Base-by-base conservation (phyloP, 2,329 filamentous ascomycete genomes). In the Scolecobasidium constrictum region DNA sequence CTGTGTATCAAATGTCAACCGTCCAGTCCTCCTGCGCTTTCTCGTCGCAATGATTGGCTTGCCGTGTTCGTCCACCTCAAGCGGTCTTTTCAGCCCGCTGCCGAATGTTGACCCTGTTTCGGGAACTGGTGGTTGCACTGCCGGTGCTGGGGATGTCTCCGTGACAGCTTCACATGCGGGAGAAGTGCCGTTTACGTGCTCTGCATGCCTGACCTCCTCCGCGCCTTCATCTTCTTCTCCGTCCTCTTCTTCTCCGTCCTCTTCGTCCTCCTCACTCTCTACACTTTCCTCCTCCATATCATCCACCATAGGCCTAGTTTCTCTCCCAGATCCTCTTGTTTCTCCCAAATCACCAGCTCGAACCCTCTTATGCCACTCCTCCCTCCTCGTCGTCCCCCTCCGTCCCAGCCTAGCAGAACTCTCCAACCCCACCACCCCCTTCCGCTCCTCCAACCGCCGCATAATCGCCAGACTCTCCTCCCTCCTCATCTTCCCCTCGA, bases 401-500 rank as follows among this genome's bases (percentile, higher is more conserved):
- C 81, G 77, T 1, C 88, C 88, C 6, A 96, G 64, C 45, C 78
- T 77, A 50, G 77, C 84, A 41, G 82, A 84, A 58, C 86, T 94
- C 45, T 78, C 72, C 47, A 94, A 81, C 16, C 86, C 66, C 48
- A 75, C 85, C 55, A 83, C 87, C 43, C 17, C 35, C 23, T 42
- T 26, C 3, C 77, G 73, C 47, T 77, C 72, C 15, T 85, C 84
- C 19, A 98, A 72, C 58, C 92, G 88, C 56, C 84, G 83, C 52
- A 96, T 71, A 21, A 98, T 68, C 44, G 79, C 83, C 20, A 85
- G 71, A 54, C 86, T 94, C 61, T 96, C 90, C 57, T 98, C 92
- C 61, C 94, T 95, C 61, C 81, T 84, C 36, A 98, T 69, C 71
- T 98, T 98, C 46, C 75, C 92, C 54, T 96, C 72, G 59, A 83